Conservation (phyloP, 1,284 basidiomycete genomes). For the Puccinia novopanici region DNA sequence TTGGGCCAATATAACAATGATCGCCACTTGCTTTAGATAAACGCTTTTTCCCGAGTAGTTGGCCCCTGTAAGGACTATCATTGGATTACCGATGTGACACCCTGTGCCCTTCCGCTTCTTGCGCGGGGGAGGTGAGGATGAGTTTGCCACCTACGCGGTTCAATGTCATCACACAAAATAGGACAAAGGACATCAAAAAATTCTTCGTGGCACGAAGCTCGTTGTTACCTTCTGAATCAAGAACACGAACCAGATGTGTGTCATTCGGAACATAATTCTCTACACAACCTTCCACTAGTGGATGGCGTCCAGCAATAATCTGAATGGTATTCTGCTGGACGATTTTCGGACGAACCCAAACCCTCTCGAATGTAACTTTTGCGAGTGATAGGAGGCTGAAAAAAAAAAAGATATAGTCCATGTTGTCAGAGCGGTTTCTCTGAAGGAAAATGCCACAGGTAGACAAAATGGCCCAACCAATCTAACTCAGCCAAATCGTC, state of each 20-base stretch:
- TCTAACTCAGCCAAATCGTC: conserved; percentile 39
- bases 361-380: conserved; percentile 22
- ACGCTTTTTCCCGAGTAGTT: conserved; percentile 71
- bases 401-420: neutral
- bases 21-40: conserved; percentile 83
- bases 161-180: neutral
- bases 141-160: conserved; percentile 10
- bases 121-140: neutral
- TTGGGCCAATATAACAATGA: conserved; percentile 88
- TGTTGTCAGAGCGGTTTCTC: no score
- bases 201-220: neutral
- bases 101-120: conserved; percentile 11
- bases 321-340: conserved; percentile 30
- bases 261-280: conserved; percentile 44
- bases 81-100: conserved; percentile 16
- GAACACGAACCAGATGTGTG: conserved; percentile 34
- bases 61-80: conserved; percentile 43
- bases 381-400: conserved; percentile 42
- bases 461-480: conserved; percentile 16
- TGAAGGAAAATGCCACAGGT: no score
- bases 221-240: neutral
- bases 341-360: conserved; percentile 42
- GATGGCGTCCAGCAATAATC: conserved; percentile 46
- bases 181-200: neutral
- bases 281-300: conserved; percentile 47